A percentile compares a stretch with the other conserved stretches of the same genome.
phyloP scores from a whole-genome alignment of 768 basidiomycete genomes.

The Zangia roseola region DNA sequence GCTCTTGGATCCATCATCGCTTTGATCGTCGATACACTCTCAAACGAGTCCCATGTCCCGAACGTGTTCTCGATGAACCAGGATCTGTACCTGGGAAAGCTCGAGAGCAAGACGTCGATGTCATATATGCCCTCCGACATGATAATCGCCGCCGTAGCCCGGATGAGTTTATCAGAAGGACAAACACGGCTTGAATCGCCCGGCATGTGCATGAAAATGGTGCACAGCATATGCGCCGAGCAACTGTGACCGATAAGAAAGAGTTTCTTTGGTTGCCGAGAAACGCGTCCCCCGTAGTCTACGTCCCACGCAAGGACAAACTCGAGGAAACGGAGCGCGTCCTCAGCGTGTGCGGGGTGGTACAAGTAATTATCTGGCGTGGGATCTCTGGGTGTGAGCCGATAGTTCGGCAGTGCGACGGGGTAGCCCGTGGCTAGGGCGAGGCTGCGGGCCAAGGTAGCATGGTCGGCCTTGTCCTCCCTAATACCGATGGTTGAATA shows the following conservation, averaged over 20 bases:
- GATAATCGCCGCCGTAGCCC: conserved; percentile 51
- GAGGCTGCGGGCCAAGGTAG: conserved; percentile 51
- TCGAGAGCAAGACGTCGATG: conserved; percentile 57
- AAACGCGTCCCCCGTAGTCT: conserved; percentile 13
- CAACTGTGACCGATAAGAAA: conserved; percentile 79
- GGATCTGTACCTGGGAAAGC: conserved; percentile 63
- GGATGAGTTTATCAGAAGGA: conserved; percentile 43
- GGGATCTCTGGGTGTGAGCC: conserved; percentile 53
- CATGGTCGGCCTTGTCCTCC: conserved; percentile 70
- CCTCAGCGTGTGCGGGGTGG: conserved; percentile 73
- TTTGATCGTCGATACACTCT: conserved; percentile 43
- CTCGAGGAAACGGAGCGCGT: conserved; percentile 59
- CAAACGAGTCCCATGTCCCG: conserved; percentile 49
- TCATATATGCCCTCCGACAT: conserved; percentile 81
- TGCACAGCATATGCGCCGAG: conserved; percentile 75
- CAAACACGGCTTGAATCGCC: conserved; percentile 28
- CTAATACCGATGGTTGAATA: conserved; percentile 35
- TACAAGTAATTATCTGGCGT: conserved; percentile 38
- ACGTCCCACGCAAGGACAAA: conserved; percentile 50
- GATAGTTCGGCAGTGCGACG: conserved; percentile 77
- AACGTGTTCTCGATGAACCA: conserved; percentile 74
- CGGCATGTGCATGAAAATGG: conserved; percentile 60
- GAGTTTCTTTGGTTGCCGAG: conserved; percentile 43
- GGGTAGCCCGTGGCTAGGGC: conserved; percentile 48
- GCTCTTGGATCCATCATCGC: conserved; percentile 37